These are phyloP conservation scores for Ciborinia camelliae DNA, from an alignment of 2,329 filamentous ascomycete species.

Conservation along the genomic window DNA sequence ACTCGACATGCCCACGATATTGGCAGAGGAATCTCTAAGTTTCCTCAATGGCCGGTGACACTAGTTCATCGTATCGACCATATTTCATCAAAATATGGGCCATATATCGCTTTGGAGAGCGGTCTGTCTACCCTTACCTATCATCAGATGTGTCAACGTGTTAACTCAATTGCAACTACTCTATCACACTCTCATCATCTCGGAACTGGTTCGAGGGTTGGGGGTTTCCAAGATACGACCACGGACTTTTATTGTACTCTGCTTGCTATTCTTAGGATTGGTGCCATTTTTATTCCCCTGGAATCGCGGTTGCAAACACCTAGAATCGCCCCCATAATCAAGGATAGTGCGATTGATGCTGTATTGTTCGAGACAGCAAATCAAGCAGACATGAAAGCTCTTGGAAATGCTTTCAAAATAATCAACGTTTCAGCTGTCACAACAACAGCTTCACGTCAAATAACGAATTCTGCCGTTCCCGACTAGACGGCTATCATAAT, in stretches of 20 bases:
- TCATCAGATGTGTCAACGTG: background rate
- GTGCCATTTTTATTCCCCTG: constrained; percentile 38
- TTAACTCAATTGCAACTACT: background rate
- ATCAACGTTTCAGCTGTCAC: no score
- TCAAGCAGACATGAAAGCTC: no score
- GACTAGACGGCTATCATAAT: no score
- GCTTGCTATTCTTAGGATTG: constrained; percentile 37
- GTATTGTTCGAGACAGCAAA: no score
- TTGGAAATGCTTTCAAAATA: no score
- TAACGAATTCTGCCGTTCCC: no score
- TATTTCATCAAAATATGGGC: background rate
- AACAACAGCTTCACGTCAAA: no score
- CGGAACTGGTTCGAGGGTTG: background rate
- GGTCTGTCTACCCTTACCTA: background rate
- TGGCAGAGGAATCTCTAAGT: background rate
- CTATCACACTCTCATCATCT: background rate
- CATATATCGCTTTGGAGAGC: background rate
- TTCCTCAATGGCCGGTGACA: background rate
- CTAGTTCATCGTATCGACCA: background rate
- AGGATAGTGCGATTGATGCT: no score
- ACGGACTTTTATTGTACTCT: constrained; percentile 35
- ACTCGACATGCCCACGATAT: background rate
- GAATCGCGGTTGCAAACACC: no score
- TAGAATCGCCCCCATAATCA: no score
- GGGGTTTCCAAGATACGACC: constrained; percentile 23